These are phyloP conservation scores for Umbelopsis vinacea DNA, from an alignment of 192 early-diverging fungal genomes.

Conservation along the genomic window DNA sequence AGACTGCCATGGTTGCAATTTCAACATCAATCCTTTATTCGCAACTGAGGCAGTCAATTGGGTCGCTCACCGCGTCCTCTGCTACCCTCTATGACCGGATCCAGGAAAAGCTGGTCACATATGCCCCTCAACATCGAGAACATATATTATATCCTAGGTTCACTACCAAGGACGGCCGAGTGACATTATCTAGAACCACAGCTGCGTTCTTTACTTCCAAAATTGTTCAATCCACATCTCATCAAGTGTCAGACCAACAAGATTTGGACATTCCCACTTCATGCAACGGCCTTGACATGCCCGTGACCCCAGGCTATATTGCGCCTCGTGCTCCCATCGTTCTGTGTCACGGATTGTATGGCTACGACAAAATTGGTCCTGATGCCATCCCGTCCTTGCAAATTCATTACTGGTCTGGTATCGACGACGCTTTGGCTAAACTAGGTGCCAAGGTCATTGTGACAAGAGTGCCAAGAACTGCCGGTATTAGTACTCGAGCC, in stretches of 20 bases:
- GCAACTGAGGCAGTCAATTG: slow-evolving; percentile 16
- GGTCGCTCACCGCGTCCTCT: not conserved
- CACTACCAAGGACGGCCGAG: not conserved
- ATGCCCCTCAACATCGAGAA: slow-evolving; percentile 6
- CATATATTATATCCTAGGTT: slow-evolving; percentile 20
- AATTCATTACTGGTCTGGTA: slow-evolving; percentile 85
- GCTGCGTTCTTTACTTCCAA: slow-evolving; percentile 4
- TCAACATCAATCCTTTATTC: slow-evolving; percentile 10
- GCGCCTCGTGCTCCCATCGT: slow-evolving; percentile 81
- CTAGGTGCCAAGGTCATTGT: slow-evolving; percentile 84
- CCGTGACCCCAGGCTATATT: slow-evolving; percentile 66
- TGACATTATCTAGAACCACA: not conserved
- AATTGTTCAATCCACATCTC: not conserved
- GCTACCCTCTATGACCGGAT: slow-evolving; percentile 7
- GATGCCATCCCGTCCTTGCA: slow-evolving; percentile 78
- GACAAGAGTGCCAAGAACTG: slow-evolving; percentile 75
- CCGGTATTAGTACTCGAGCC: slow-evolving; percentile 77
- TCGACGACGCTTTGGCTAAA: slow-evolving; percentile 74
- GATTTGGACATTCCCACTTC: not conserved
- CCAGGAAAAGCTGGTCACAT: slow-evolving; percentile 7
- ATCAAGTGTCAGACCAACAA: not conserved
- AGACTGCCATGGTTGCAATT: slow-evolving; percentile 22
- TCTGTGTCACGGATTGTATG: slow-evolving; percentile 91
- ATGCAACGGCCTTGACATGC: slow-evolving; percentile 28
- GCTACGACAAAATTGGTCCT: slow-evolving; percentile 86